Evolutionary conservation across 768 basidiomycete species (phyloP).

Genomic region (Pulveroboletus frians): DNA sequence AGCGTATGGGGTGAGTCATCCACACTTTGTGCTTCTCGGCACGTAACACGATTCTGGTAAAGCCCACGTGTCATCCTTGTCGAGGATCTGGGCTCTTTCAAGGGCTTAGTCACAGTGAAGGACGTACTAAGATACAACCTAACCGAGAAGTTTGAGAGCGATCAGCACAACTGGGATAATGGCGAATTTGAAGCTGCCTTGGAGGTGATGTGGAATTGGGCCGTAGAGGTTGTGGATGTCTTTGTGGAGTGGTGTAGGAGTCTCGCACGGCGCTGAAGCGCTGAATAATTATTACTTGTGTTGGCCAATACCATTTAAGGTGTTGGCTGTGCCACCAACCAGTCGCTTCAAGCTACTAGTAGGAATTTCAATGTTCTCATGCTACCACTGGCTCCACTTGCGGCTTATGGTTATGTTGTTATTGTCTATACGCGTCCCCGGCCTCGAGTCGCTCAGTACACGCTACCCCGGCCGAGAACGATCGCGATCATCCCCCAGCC

Average conservation of each 20-base stretch:
- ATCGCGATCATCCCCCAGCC: no score
- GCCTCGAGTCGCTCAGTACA: no score
- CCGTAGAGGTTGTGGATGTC: slow-evolving; percentile 34
- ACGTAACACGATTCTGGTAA: background rate
- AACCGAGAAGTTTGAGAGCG: slow-evolving; percentile 45
- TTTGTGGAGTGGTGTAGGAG: slow-evolving; percentile 24
- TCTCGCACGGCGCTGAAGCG: slow-evolving; percentile 21
- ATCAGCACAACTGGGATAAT: slow-evolving; percentile 51
- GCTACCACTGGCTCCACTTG: no score
- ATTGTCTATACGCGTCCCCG: no score
- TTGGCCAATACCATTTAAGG: background rate
- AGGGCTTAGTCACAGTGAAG: slow-evolving; percentile 90
- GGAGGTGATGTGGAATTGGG: slow-evolving; percentile 58
- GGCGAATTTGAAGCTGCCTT: slow-evolving; percentile 62
- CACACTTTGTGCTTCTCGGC: background rate
- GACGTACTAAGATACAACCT: slow-evolving; percentile 88
- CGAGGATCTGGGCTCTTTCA: slow-evolving; percentile 75
- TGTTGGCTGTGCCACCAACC: no score
- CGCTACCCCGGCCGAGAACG: no score
- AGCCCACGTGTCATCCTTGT: slow-evolving; percentile 97
- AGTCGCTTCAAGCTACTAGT: no score
- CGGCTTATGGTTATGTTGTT: no score
- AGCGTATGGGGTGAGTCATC: slow-evolving; percentile 85
- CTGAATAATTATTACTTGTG: slow-evolving; percentile 6
- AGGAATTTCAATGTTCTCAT: no score